Base-by-base conservation (phyloP, 345 rosid genomes). In the Laguncularia racemosa region DNA sequence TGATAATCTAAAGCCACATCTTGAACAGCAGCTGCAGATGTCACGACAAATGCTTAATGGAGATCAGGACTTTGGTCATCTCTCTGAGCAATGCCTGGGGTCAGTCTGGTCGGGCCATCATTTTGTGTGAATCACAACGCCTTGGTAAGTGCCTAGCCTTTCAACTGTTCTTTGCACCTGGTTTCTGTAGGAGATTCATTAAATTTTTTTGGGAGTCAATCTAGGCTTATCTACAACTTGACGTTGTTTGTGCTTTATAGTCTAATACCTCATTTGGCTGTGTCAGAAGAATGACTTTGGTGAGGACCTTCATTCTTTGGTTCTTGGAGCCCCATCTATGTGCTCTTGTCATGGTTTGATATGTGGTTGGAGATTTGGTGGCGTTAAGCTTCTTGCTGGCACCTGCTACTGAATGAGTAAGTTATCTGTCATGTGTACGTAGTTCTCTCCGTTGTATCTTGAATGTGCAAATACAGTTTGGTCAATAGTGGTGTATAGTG, bases 81-180 rank as follows among this genome's bases (percentile, higher is more conserved):
- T 75, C 72, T 83, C 88, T n/a, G 88, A 78, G 73, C 95, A 85
- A 68, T 78, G 80, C 78, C 86, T 78, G 66, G 99, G 96, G 73
- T 74, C 97, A 44, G 65, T 75, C 58, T 83, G 97, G 97, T 62
- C 80, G 12, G 74, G 83, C 66, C 95, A 81, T 59, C 80, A 72
- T 68, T 73, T 85, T 66, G 97, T 87, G 97, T 93, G 99, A 93
- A 60, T 71, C 64, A 62, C 69, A 67, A 63, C 76, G 73, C 62
- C 67, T 69, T 69, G 84, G 86, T 83, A 77, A 64, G 78, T 19
- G 55, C 16, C 16, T 46, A 26, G 18, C 7, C 15, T 33, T 59
- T 38, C 20, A 46, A 33, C 44, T 45, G 53, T 51, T 66, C 61
- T 23, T 55, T 70, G 47, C 55, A 61, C 43, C 62, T 58, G 17